Evolutionary conservation across 2,329 filamentous ascomycete genomes (phyloP).

Genomic region (Colletotrichum kahawae): DNA sequence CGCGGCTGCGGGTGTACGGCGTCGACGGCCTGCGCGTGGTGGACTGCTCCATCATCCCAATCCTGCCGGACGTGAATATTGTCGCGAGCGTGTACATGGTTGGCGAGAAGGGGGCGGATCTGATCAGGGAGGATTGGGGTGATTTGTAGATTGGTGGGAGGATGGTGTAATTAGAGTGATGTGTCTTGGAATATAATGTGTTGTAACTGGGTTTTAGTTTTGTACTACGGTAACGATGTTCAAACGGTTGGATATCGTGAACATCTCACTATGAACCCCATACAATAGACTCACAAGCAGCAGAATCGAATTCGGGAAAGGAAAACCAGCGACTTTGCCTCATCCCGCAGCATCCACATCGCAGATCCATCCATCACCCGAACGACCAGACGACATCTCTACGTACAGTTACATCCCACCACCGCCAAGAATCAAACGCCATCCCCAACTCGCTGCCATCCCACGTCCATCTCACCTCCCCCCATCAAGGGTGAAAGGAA

Average conservation of each 20-base stretch:
- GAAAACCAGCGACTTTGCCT: background rate
- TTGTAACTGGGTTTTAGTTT: rapidly evolving
- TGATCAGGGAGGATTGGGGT: constrained; percentile 32
- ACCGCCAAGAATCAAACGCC: background rate
- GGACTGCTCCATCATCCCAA: constrained; percentile 50
- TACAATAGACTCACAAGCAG: background rate
- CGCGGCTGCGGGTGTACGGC: constrained; percentile 53
- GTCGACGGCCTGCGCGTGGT: constrained; percentile 57
- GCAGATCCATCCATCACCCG: background rate
- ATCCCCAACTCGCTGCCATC: background rate
- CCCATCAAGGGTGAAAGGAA: background rate
- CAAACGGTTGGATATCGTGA: background rate
- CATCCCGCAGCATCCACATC: background rate
- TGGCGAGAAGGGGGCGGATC: constrained; percentile 34
- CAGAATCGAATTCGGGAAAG: background rate
- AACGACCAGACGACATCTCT: background rate
- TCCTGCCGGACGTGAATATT: constrained; percentile 43
- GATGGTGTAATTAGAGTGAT: background rate
- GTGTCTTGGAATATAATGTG: background rate
- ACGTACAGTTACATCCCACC: background rate
- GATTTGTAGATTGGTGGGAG: background rate
- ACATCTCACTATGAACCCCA: background rate
- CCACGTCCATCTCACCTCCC: background rate
- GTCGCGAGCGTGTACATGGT: constrained; percentile 26
- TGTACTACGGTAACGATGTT: background rate